Evolutionary conservation across 2,329 filamentous ascomycete species (phyloP), one percentile per base, ranked within the genome.

Genomic region (Metarhizium album): DNA sequence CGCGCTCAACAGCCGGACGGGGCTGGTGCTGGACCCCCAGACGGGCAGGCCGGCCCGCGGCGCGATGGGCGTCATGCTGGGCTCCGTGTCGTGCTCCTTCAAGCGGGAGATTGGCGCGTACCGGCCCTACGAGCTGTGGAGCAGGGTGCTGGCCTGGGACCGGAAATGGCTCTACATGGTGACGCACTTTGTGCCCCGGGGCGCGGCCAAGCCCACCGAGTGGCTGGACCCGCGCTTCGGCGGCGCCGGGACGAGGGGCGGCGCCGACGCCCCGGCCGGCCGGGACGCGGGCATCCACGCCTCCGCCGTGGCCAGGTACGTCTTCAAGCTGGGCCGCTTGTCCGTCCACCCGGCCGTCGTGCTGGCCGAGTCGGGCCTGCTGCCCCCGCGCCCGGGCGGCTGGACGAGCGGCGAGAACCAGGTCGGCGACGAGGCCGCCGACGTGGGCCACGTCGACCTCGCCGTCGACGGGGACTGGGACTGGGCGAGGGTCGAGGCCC

Each of bases 291-390:
- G 78, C 53, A 75, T 91, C 38, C 77, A 85, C 58, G 87, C 87
- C 1, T 84, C 83, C 0, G 83, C 82, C 1, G 67, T 91, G 42
- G 83, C 79, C 70, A 90, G 90, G 71, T 91, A 91, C 65, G 87
- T 91, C 40, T 83, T 88, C 64, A 91, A 91, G 72, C 75, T 89
- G 51, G 87, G 85, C 1, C 75, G 91, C 23, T 74, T 93, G 60
- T 97, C 91, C 0, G 80, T 97, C 3, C 82, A 90, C 56, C 90
- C 93, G 0, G 85, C 90, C 58, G 74, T 86, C 45, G 74, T 91
- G 7, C 73, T 97, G 24, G 74, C 79, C 42, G 78, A 83, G 35
- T 84, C 84, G 47, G 82, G 83, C 1, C 72, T 96, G 63, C 70
- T 97, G 47, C 93, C 93, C 0, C 70, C 77, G 52, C 76, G 83